Percentiles rank a stretch among this genome's conserved stretches.
phyloP scores from a whole-genome alignment of 2,329 filamentous ascomycete species.

The Apiospora pterosperma region DNA sequence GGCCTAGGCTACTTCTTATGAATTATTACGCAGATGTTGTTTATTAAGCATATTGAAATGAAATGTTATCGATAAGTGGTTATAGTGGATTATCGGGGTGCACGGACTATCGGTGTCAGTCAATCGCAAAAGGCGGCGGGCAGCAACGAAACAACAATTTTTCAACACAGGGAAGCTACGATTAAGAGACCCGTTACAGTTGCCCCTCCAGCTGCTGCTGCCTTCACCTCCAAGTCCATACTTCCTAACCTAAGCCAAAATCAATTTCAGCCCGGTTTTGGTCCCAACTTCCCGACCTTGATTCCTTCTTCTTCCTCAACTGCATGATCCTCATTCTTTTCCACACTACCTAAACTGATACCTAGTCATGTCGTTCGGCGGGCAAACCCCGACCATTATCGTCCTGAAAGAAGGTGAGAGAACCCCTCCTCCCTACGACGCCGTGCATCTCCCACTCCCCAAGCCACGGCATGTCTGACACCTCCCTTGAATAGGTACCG shows the following conservation, averaged over 20 bases:
- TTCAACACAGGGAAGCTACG: not conserved
- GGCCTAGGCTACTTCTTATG: no score
- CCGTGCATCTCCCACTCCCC: constrained; percentile 27
- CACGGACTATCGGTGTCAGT: not conserved
- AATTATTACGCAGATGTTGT: no score
- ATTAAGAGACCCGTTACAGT: not conserved
- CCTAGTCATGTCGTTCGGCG: constrained; percentile 81
- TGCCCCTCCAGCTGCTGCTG: not conserved
- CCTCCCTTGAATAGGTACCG: constrained; percentile 65
- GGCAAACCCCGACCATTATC: constrained; percentile 96
- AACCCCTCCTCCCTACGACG: constrained; percentile 18
- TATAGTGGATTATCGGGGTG: not conserved
- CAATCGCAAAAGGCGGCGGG: not conserved
- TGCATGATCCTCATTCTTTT: not conserved
- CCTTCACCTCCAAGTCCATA: constrained; percentile 1
- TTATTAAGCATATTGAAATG: no score
- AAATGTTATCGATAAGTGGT: no score
- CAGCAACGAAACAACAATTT: constrained; percentile 3
- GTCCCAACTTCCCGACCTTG: not conserved
- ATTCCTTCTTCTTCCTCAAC: not conserved
- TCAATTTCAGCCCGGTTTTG: not conserved
- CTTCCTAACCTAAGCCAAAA: not conserved
- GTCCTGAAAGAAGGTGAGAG: constrained; percentile 90
- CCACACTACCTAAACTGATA: not conserved
- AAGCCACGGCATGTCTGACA: constrained; percentile 1